Conservation (phyloP, 1,284 basidiomycete species). For the Rhodotorula mucilaginosa region DNA sequence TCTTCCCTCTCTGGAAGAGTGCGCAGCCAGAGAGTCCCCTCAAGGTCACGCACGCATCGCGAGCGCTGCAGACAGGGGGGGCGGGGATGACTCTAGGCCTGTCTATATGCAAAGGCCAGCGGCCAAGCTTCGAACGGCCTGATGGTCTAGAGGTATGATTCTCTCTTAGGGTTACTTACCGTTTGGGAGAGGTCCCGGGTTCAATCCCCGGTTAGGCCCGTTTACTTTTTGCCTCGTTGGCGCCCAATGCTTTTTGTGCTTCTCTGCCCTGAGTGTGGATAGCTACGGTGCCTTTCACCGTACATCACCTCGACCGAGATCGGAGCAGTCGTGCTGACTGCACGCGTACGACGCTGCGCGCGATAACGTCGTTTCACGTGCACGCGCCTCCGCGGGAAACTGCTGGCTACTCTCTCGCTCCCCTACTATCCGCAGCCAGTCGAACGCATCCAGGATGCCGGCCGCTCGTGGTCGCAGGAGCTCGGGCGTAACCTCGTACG, state of each 20-base stretch:
- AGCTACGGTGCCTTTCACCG: not conserved
- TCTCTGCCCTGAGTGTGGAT: not conserved
- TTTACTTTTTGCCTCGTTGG: not conserved
- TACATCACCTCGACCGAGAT: not conserved
- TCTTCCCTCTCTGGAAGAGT: no score
- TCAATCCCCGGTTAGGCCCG: conserved; percentile 32
- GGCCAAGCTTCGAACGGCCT: not conserved
- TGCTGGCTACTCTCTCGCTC: no score
- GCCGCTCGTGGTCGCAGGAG: not conserved
- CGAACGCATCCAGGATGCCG: no score
- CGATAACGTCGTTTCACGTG: not conserved
- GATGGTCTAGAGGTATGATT: conserved; percentile 35
- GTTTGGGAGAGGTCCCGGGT: conserved; percentile 32
- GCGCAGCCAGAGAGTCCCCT: no score
- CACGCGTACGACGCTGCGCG: not conserved
- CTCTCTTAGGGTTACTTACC: conserved; percentile 25
- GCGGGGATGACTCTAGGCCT: no score
- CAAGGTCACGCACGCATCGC: no score
- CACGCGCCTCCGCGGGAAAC: no score
- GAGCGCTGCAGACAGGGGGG: no score
- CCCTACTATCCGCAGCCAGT: no score
- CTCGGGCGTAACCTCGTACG: not conserved
- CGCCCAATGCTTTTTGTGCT: no score
- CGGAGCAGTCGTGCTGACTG: not conserved
- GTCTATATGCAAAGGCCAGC: no score